A percentile compares a stretch with the other conserved stretches of the same genome.
Conservation (phyloP, 257 asterid genomes). For the Handroanthus guayacan region DNA sequence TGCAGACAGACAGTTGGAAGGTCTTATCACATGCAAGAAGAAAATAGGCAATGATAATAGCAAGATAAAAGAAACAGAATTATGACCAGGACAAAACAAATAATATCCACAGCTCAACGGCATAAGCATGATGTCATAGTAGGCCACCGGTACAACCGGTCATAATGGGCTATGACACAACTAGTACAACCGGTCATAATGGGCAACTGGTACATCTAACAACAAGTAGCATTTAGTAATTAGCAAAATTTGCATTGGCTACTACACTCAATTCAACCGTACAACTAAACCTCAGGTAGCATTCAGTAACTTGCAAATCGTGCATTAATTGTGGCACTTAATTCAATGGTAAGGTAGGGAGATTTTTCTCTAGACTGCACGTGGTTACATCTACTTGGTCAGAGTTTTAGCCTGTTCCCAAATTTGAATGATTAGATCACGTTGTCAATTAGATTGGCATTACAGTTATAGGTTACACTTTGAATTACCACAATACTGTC, state of each 20-base stretch:
- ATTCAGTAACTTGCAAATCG: constrained; percentile 8
- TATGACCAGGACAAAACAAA: not conserved
- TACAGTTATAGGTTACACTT: not conserved
- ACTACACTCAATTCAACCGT: not conserved
- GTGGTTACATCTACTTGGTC: not conserved
- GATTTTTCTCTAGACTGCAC: no score
- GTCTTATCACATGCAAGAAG: not conserved
- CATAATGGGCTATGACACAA: not conserved
- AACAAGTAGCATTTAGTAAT: not conserved
- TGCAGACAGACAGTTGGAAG: not conserved
- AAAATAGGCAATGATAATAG: not conserved
- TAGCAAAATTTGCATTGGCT: not conserved
- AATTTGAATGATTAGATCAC: not conserved
- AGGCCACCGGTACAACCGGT: no score
- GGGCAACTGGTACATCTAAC: not conserved
- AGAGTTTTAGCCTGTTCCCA: not conserved
- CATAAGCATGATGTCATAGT: not conserved
- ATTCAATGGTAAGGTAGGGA: not conserved
- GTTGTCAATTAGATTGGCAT: not conserved
- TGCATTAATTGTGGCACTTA: not conserved
- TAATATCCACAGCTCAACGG: not conserved
- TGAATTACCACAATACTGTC: not conserved
- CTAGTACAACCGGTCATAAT: not conserved
- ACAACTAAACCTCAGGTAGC: not conserved
- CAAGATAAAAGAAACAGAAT: not conserved